phyloP scores from a whole-genome alignment of 2,329 filamentous ascomycete genomes.

The Penicillium griseofulvum region DNA sequence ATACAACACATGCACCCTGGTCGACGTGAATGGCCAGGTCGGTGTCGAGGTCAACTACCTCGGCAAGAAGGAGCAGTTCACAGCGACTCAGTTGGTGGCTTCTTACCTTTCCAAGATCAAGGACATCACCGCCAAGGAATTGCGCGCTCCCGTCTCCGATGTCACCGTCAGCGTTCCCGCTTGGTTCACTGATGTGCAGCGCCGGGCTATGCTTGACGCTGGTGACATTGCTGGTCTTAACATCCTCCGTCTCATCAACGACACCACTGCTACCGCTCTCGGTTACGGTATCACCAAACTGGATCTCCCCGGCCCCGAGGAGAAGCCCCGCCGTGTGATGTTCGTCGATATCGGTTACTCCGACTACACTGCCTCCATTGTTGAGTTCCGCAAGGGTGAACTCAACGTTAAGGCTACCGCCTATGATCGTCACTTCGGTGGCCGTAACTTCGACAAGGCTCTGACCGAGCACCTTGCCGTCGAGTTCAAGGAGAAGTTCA shows the following conservation, averaged over 20 bases:
- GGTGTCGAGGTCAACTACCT: slow-evolving; percentile 91
- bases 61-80: slow-evolving; percentile 93
- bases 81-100: slow-evolving; percentile 86
- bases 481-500: slow-evolving; percentile 97
- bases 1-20: slow-evolving; percentile 78
- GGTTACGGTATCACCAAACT: slow-evolving; percentile 98
- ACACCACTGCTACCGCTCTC: slow-evolving; percentile 92
- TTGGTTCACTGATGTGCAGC: slow-evolving; percentile 96
- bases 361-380: slow-evolving; percentile 90
- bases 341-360: slow-evolving; percentile 96
- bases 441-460: slow-evolving; percentile 93
- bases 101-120: slow-evolving; percentile 97
- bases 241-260: slow-evolving; percentile 91
- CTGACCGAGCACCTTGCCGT: slow-evolving; percentile 90
- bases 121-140: slow-evolving; percentile 78
- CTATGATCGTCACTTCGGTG: slow-evolving; percentile 94
- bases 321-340: slow-evolving; percentile 84
- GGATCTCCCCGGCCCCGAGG: slow-evolving; percentile 81
- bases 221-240: slow-evolving; percentile 92
- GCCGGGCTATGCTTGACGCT: slow-evolving; percentile 83
- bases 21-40: slow-evolving; percentile 90
- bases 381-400: slow-evolving; percentile 97
- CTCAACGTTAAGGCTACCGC: slow-evolving; percentile 88
- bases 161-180: slow-evolving; percentile 90
- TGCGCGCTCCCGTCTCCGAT: slow-evolving; percentile 88